These are phyloP conservation scores for Capsella bursapastoris DNA, from an alignment of 345 rosid genomes.

Conservation along the genomic window DNA sequence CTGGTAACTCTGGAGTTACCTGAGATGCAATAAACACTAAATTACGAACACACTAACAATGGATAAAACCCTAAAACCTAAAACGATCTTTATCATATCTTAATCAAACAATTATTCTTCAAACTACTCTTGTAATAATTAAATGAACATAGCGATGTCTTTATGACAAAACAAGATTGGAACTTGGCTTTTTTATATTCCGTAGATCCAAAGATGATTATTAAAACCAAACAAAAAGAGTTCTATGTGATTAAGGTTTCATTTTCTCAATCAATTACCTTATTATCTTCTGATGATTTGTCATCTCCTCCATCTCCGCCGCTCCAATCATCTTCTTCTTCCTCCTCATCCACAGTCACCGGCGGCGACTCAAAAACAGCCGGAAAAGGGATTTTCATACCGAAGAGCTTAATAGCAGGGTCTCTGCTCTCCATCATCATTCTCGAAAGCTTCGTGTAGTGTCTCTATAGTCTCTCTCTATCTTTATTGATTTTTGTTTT, in stretches of 20 bases:
- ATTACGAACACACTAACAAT: constrained; percentile 21
- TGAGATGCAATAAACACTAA: constrained; percentile 11
- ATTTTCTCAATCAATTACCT: constrained; percentile 51
- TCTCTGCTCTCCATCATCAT: constrained; percentile 60
- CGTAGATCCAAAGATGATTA: constrained; percentile 3
- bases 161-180: not conserved
- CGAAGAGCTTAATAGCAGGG: constrained; percentile 80
- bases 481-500: not conserved
- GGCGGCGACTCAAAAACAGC: constrained; percentile 31
- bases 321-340: constrained; percentile 26
- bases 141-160: not conserved
- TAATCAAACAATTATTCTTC: constrained; percentile 35
- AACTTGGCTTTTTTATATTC: not conserved
- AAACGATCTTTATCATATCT: constrained; percentile 2
- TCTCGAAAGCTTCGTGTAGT: constrained; percentile 15
- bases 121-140: not conserved
- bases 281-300: constrained; percentile 46
- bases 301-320: constrained; percentile 38
- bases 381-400: constrained; percentile 66
- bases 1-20: constrained; percentile 23
- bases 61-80: not conserved
- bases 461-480: not conserved
- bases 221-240: not conserved
- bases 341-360: constrained; percentile 24
- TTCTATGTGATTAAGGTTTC: not conserved